Evolutionary conservation across 306 rosid species (phyloP).

Genomic region (Glycine tomentella): DNA sequence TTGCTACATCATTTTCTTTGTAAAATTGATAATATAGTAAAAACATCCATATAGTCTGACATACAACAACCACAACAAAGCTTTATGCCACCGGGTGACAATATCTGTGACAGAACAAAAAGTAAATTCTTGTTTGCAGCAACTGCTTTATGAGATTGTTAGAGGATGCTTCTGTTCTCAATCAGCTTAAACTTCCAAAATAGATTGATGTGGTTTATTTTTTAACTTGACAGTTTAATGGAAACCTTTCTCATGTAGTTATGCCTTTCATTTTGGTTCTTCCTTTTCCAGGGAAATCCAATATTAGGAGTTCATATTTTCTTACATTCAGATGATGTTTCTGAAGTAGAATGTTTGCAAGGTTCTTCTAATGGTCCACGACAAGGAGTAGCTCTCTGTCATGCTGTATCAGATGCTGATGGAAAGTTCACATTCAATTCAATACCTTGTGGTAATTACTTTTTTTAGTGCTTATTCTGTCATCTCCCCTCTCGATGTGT

Average conservation of each 20-base stretch:
- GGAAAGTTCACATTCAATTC: constrained; percentile 85
- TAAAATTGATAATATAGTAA: constrained; percentile 17
- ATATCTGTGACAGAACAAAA: background rate
- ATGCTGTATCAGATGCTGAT: constrained; percentile 84
- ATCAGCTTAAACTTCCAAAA: constrained; percentile 26
- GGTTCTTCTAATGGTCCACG: constrained; percentile 76
- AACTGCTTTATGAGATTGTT: constrained; percentile 17
- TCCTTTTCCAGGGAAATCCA: constrained; percentile 83
- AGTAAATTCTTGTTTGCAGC: constrained; percentile 43
- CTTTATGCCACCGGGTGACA: background rate
- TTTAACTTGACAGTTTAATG: constrained; percentile 10
- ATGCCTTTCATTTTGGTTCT: constrained; percentile 33
- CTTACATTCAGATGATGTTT: constrained; percentile 84
- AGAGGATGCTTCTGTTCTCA: constrained; percentile 41
- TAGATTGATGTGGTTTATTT: constrained; percentile 19
- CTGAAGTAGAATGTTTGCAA: constrained; percentile 87
- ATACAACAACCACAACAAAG: background rate
- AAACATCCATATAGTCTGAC: constrained; percentile 21
- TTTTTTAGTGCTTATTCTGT: constrained; percentile 36
- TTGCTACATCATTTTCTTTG: constrained; percentile 12
- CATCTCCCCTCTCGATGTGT: constrained; percentile 16
- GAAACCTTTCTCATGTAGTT: constrained; percentile 35
- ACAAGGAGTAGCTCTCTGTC: constrained; percentile 75
- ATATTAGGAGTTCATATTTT: constrained; percentile 90
- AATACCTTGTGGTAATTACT: constrained; percentile 86